Evolutionary conservation across 768 basidiomycete genomes (phyloP), one percentile per base, ranked within the genome.

Genomic region (Pholiota molesta): DNA sequence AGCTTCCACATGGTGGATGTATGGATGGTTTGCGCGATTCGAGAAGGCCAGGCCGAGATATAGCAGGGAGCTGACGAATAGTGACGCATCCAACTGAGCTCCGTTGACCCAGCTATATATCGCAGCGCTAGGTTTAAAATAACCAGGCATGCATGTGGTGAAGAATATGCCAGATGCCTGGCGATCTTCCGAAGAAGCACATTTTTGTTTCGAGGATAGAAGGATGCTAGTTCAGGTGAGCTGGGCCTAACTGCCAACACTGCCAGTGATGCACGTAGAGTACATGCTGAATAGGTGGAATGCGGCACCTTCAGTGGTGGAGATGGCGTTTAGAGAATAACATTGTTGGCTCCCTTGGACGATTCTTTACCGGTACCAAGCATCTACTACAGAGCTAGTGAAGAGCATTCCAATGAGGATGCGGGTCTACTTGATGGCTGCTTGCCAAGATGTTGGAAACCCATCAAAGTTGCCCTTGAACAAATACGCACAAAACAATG

Each of bases 61-160:
- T 7, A 21, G n/a, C 8, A 44, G 42, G 47, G 2, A 23, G 23
- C 2, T 49, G 47, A 47, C 45, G 45, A 16, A 44, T 44, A 44
- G n/a, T 13, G 47, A 21, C 47, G 8, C 47, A 23, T 26, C 23
- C 14, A 11, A 26, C 9, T 13, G 23, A 23, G 47, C 47, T 49
- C 19, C 47, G 11, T 49, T 19, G 11, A 1, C 23, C 19, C 47
- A 49, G 8, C 11, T 26, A 49, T 49, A 49, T 49, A 37, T 55
- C 53, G 53, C 19, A 17, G 17, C 7, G 19, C 13, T 42, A 26
- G 39, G 40, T 7, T 45, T 45, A 42, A 57, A 44, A 53, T 58
- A 58, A 53, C 55, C 28, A 59, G 54, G 54, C 39, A 29, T 45
- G 42, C 39, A 57, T 40, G 28, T n/a, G 26, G 44, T 14, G 28